A percentile compares a stretch with the other conserved stretches of the same genome.
phyloP scores from a whole-genome alignment of 2,329 filamentous ascomycete genomes.

The Verticillium tricorpus region DNA sequence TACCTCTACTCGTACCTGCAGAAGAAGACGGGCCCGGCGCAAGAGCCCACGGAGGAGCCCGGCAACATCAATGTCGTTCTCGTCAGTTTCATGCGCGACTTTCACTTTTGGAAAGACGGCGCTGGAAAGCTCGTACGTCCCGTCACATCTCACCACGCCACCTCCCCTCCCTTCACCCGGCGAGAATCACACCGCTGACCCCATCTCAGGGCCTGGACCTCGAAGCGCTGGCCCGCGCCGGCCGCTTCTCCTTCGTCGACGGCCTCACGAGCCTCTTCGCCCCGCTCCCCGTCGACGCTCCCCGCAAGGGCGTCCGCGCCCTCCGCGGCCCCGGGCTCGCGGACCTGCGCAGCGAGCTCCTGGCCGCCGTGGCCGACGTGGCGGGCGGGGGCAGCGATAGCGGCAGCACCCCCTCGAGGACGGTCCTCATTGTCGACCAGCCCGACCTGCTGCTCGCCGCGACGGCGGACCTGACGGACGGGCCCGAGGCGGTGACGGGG shows the following conservation, averaged over 20 bases:
- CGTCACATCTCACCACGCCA: background rate
- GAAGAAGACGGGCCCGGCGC: background rate
- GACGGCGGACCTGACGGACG: slow-evolving; percentile 23
- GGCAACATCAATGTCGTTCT: slow-evolving; percentile 56
- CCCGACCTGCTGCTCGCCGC: slow-evolving; percentile 61
- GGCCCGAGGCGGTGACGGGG: slow-evolving; percentile 32
- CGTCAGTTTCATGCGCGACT: slow-evolving; percentile 78
- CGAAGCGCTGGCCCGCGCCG: slow-evolving; percentile 49
- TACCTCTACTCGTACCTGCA: slow-evolving; percentile 45
- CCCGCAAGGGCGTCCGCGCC: slow-evolving; percentile 11
- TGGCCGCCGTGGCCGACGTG: slow-evolving; percentile 36
- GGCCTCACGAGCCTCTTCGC: slow-evolving; percentile 59
- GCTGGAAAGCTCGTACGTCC: slow-evolving; percentile 58
- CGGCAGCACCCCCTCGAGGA: slow-evolving; percentile 31
- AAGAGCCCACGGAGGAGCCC: slow-evolving; percentile 6
- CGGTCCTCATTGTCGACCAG: slow-evolving; percentile 62
- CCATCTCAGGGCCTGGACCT: slow-evolving; percentile 63
- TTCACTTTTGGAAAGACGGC: slow-evolving; percentile 72
- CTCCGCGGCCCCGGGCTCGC: slow-evolving; percentile 26
- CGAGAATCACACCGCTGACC: background rate
- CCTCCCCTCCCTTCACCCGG: background rate
- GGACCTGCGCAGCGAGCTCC: slow-evolving; percentile 33
- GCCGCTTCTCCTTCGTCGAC: slow-evolving; percentile 70
- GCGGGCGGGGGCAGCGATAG: slow-evolving; percentile 26
- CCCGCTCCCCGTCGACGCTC: slow-evolving; percentile 1